Percentiles rank a stretch among this genome's conserved stretches.
Evolutionary conservation across 2,329 filamentous ascomycete genomes (phyloP).

Genomic region (Colletotrichum sp.): DNA sequence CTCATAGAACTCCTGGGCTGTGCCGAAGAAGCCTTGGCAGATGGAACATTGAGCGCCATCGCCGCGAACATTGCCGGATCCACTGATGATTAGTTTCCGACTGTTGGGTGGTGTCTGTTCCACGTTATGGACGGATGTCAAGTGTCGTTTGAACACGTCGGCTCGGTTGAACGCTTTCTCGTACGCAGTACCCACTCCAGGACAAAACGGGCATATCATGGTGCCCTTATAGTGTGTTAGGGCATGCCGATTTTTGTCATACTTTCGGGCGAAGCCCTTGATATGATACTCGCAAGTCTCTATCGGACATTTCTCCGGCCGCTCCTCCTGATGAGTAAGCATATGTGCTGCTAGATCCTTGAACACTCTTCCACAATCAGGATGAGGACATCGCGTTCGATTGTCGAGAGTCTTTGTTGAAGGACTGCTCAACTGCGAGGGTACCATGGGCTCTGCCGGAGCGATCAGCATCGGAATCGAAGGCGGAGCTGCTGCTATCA

Average conservation of each 20-base stretch:
- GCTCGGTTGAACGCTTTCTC: conserved; percentile 97
- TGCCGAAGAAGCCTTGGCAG: conserved; percentile 78
- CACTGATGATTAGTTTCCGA: conserved; percentile 68
- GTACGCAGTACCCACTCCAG: conserved; percentile 81
- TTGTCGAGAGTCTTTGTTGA: conserved; percentile 40
- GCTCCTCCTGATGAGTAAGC: conserved; percentile 92
- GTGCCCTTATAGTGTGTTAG: conserved; percentile 97
- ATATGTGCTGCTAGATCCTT: conserved; percentile 84
- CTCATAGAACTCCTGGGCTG: conserved; percentile 96
- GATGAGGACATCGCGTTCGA: conserved; percentile 58
- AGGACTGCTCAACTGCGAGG: conserved; percentile 28
- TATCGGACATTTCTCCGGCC: conserved; percentile 96
- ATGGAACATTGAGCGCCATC: conserved; percentile 89
- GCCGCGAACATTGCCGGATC: conserved; percentile 24
- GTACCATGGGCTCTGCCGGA: background rate
- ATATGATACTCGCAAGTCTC: conserved; percentile 90
- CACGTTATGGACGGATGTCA: conserved; percentile 91
- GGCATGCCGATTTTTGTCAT: conserved; percentile 97
- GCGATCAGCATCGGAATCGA: background rate
- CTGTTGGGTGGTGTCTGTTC: conserved; percentile 94
- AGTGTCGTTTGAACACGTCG: conserved; percentile 95
- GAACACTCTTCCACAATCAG: conserved; percentile 64
- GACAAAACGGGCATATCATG: conserved; percentile 97
- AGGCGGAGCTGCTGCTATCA: conserved; percentile 6
- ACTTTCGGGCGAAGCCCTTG: conserved; percentile 95